These are phyloP conservation scores for Neonectria coccinea DNA, from an alignment of 2,329 filamentous ascomycete species.

Conservation along the genomic window DNA sequence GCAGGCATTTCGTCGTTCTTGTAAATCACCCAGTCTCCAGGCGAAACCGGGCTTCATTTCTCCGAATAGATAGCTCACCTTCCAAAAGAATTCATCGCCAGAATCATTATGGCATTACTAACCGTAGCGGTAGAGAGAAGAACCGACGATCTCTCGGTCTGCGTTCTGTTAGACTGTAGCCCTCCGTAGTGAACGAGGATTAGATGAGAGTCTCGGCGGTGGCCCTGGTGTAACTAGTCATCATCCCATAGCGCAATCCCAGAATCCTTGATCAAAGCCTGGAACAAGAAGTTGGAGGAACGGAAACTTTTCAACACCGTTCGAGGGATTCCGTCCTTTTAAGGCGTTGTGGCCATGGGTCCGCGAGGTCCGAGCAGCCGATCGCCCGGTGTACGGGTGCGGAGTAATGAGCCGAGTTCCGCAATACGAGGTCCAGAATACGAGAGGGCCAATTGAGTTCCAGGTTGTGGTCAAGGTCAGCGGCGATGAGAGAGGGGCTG, in stretches of 20 bases:
- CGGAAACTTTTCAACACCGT: background rate
- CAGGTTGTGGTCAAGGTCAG: too few species aligned
- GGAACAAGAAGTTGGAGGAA: background rate
- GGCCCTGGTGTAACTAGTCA: background rate
- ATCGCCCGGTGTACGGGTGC: background rate
- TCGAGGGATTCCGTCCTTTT: background rate
- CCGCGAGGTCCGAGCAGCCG: background rate
- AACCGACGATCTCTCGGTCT: background rate
- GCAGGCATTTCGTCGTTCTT: background rate
- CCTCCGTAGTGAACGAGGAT: background rate
- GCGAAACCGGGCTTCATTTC: background rate
- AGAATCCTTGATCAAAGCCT: background rate
- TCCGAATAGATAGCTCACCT: background rate
- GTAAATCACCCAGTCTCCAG: background rate
- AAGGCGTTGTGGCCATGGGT: background rate
- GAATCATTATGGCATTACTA: background rate
- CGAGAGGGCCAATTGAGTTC: background rate
- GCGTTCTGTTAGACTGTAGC: background rate
- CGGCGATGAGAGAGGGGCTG: background rate
- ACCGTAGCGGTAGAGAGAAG: background rate
- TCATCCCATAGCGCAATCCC: background rate
- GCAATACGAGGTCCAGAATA: conserved; percentile 1
- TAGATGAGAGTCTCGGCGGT: background rate
- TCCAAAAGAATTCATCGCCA: background rate
- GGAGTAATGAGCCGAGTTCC: conserved; percentile 1